phyloP scores from a whole-genome alignment of 2,329 filamentous ascomycete species.

The Fusarium staphyleae region DNA sequence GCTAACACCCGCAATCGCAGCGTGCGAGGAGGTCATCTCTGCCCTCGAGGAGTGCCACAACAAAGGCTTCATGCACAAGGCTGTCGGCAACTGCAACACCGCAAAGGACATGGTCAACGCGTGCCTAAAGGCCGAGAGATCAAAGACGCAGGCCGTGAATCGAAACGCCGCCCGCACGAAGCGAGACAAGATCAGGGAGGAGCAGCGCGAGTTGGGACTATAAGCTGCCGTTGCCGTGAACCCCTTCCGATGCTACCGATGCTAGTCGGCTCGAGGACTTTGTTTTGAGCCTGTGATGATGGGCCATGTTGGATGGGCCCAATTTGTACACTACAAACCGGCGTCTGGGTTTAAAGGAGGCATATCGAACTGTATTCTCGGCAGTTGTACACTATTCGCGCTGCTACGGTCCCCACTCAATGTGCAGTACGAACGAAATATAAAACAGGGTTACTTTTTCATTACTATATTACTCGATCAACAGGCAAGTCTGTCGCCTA shows the following conservation, averaged over 20 bases:
- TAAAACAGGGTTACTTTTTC: not conserved
- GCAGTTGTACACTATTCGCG: conserved; percentile 17
- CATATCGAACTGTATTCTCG: conserved; percentile 10
- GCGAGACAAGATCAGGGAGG: conserved; percentile 73
- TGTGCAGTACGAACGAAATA: conserved; percentile 9
- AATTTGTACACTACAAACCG: conserved; percentile 27
- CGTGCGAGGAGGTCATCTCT: conserved; percentile 92
- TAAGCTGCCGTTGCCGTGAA: conserved; percentile 29
- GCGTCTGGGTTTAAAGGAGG: conserved; percentile 19
- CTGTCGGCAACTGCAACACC: conserved; percentile 87
- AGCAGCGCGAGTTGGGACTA: conserved; percentile 64
- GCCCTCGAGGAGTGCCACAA: conserved; percentile 96
- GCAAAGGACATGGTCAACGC: conserved; percentile 84
- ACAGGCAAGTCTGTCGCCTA: conserved; percentile 31
- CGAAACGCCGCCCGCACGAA: conserved; percentile 72
- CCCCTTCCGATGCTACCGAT: conserved; percentile 3
- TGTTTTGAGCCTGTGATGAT: not conserved
- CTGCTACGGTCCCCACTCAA: conserved; percentile 18
- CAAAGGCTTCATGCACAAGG: conserved; percentile 89
- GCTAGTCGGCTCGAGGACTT: not conserved
- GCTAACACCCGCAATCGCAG: conserved; percentile 57
- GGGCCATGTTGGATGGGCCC: not conserved
- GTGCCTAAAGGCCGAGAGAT: conserved; percentile 82
- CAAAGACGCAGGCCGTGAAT: conserved; percentile 80
- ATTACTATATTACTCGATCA: not conserved